Conservation (phyloP, 768 basidiomycete species). For the Pholiota conissans region DNA sequence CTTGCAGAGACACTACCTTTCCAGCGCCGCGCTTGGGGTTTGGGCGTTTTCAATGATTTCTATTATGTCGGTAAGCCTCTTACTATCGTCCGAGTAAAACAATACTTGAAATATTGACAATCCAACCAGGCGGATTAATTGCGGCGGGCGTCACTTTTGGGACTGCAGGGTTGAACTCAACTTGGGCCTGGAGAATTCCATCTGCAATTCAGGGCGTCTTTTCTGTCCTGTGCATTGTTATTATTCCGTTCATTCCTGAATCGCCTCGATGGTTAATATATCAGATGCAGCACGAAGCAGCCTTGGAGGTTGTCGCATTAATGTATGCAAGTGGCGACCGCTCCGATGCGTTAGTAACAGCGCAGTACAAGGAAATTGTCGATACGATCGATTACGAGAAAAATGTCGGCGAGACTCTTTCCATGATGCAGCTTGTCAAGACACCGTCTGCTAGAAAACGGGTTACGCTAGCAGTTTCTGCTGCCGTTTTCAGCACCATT, state of each 20-base stretch:
- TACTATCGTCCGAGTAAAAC: no score
- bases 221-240: slow-evolving; percentile 28
- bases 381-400: slow-evolving; percentile 14
- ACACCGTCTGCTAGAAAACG: slow-evolving; percentile 14
- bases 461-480: slow-evolving; percentile 14
- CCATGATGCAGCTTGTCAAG: slow-evolving; percentile 11
- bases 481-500: slow-evolving; percentile 19
- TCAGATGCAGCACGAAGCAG: slow-evolving; percentile 9
- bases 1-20: slow-evolving; percentile 15
- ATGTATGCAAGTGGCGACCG: slow-evolving; percentile 15
- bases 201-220: slow-evolving; percentile 31
- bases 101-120: no score
- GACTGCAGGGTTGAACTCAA: slow-evolving; percentile 26
- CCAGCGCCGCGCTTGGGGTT: slow-evolving; percentile 14
- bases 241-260: slow-evolving; percentile 35
- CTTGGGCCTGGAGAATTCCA: slow-evolving; percentile 33
- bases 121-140: slow-evolving; percentile 5
- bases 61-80: slow-evolving; percentile 13
- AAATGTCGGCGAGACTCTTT: slow-evolving; percentile 7
- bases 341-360: slow-evolving; percentile 3
- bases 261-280: slow-evolving; percentile 37
- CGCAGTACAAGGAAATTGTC: slow-evolving; percentile 14
- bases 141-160: slow-evolving; percentile 23
- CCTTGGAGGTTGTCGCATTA: slow-evolving; percentile 11
- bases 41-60: slow-evolving; percentile 17